Evolutionary conservation across 2,329 filamentous ascomycete species (phyloP).

Genomic region (Ophiostoma quercus): DNA sequence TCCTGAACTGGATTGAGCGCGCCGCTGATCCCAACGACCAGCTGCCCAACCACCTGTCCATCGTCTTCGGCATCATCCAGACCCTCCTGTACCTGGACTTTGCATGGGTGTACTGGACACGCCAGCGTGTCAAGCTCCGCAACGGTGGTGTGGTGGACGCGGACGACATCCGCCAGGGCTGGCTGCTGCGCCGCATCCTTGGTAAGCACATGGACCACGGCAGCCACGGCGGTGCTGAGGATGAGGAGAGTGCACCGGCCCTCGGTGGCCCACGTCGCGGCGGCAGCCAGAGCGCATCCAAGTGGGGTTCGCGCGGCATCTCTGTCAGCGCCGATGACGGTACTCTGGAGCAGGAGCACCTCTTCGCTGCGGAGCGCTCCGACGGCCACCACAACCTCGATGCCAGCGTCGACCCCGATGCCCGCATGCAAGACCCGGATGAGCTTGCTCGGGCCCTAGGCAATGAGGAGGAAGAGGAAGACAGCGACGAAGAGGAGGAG

Average conservation of each 20-base stretch:
- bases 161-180: conserved; percentile 80
- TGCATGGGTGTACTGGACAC: conserved; percentile 91
- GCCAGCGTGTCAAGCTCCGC: conserved; percentile 89
- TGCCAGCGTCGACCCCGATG: conserved; percentile 52
- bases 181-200: conserved; percentile 74
- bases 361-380: conserved; percentile 30
- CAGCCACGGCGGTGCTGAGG: conserved; percentile 48
- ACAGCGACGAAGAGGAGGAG: conserved; percentile 46
- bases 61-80: conserved; percentile 84
- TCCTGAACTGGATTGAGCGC: conserved; percentile 83
- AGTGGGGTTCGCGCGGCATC: conserved; percentile 59
- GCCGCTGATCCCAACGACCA: conserved; percentile 54
- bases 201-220: conserved; percentile 53
- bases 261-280: conserved; percentile 57
- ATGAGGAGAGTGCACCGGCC: conserved; percentile 52
- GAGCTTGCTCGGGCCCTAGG: conserved; percentile 57
- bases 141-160: conserved; percentile 83
- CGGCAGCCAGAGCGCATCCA: conserved; percentile 41
- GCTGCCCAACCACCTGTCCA: conserved; percentile 63
- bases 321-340: conserved; percentile 62
- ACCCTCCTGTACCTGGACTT: conserved; percentile 90
- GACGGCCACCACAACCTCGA: conserved; percentile 43
- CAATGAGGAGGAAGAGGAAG: conserved; percentile 43
- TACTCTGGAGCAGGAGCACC: conserved; percentile 42
- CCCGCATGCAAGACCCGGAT: conserved; percentile 62